Conservation (phyloP, 2,329 filamentous ascomycete genomes). For the Phyllosticta ampelicida region DNA sequence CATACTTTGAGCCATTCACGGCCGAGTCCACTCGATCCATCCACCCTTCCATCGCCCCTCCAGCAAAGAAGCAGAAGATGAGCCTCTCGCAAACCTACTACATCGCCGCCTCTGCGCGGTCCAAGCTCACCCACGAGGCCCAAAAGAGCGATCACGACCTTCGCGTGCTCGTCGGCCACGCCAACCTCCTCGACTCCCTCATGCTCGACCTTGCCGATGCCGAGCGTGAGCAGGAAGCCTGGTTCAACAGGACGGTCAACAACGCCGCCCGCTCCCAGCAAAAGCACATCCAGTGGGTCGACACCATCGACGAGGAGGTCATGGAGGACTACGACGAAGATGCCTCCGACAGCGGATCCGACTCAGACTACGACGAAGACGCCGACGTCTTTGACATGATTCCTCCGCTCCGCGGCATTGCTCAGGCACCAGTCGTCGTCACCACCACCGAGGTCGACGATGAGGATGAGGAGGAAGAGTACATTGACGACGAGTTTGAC, state of each 20-base stretch:
- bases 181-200: conserved; percentile 91
- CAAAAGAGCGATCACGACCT: conserved; percentile 87
- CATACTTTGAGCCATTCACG: conserved; percentile 35
- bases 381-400: conserved; percentile 37
- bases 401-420: conserved; percentile 29
- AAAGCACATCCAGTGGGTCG: conserved; percentile 79
- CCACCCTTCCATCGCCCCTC: conserved; percentile 26
- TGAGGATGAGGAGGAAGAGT: conserved; percentile 33
- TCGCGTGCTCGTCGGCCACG: conserved; percentile 88
- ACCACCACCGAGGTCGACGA: conserved; percentile 33
- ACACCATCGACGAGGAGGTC: conserved; percentile 61
- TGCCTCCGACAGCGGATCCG: conserved; percentile 42
- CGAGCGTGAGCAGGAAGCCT: conserved; percentile 88
- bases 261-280: conserved; percentile 55
- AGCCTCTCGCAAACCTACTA: conserved; percentile 98
- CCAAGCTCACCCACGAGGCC: conserved; percentile 91
- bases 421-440: conserved; percentile 32
- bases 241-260: conserved; percentile 93
- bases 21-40: conserved; percentile 34
- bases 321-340: conserved; percentile 61
- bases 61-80: conserved; percentile 68
- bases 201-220: conserved; percentile 89
- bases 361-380: conserved; percentile 42
- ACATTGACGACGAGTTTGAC: conserved; percentile 37
- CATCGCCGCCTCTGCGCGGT: conserved; percentile 89